phyloP scores from a whole-genome alignment of 176 grass and related monocot species.

The Ananas comosus region DNA sequence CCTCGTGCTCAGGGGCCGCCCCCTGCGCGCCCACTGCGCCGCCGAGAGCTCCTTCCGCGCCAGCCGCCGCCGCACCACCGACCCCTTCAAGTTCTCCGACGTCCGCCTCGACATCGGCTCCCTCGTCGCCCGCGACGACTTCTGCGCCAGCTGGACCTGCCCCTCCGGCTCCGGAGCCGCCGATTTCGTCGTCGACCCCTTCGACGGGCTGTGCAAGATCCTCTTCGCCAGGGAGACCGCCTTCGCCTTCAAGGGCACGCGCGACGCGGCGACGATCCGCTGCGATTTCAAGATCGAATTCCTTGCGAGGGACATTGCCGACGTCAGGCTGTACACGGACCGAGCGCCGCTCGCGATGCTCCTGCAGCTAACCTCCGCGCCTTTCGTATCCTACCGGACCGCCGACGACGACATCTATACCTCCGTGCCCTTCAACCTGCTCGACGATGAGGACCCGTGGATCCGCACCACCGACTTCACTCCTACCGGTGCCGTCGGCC shows the following conservation, averaged over 20 bases:
- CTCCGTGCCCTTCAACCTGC: constrained; percentile 47
- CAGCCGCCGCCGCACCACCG: constrained; percentile 27
- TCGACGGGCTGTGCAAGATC: constrained; percentile 47
- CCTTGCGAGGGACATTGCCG: constrained; percentile 32
- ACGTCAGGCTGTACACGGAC: constrained; percentile 29
- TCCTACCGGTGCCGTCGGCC: constrained; percentile 39
- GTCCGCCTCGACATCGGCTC: constrained; percentile 50
- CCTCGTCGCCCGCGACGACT: constrained; percentile 22
- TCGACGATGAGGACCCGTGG: constrained; percentile 84
- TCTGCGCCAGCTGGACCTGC: constrained; percentile 55
- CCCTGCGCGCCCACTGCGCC: constrained; percentile 33
- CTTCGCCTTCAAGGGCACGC: constrained; percentile 36
- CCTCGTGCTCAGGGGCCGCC: constrained; percentile 26
- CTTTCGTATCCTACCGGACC: constrained; percentile 51
- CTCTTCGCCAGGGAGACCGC: constrained; percentile 53
- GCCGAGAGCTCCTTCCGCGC: constrained; percentile 43
- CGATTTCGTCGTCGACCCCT: constrained; percentile 70
- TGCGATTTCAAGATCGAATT: constrained; percentile 80
- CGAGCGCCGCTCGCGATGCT: constrained; percentile 35
- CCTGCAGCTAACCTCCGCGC: constrained; percentile 29
- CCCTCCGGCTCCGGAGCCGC: constrained; percentile 8
- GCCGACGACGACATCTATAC: constrained; percentile 68
- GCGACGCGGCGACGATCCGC: constrained; percentile 28
- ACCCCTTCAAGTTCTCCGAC: constrained; percentile 54
- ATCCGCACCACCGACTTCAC: constrained; percentile 73